These are phyloP conservation scores for Fonsecaea multimorphosa DNA, from an alignment of 2,329 filamentous ascomycete species.

Conservation along the genomic window DNA sequence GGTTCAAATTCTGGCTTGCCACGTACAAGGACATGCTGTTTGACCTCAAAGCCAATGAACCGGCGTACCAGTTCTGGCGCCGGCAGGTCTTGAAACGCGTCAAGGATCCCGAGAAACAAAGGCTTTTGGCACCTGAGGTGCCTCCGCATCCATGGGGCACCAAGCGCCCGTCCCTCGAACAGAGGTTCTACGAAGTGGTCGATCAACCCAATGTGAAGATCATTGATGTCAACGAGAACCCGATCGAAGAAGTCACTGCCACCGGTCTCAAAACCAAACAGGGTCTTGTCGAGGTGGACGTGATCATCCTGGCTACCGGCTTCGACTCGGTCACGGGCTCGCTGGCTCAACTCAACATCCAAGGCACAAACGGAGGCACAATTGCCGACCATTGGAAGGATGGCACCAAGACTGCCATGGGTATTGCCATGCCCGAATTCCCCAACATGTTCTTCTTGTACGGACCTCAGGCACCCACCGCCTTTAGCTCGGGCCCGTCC, in stretches of 20 bases:
- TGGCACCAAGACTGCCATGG: slow-evolving; percentile 51
- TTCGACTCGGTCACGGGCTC: slow-evolving; percentile 54
- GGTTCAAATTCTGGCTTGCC: slow-evolving; percentile 62
- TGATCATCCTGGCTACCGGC: slow-evolving; percentile 53
- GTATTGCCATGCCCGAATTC: slow-evolving; percentile 51
- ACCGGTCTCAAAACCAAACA: slow-evolving; percentile 52
- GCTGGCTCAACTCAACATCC: slow-evolving; percentile 49
- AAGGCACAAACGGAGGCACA: slow-evolving; percentile 42
- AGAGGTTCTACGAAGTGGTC: slow-evolving; percentile 58
- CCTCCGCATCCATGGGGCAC: slow-evolving; percentile 62
- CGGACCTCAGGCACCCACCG: slow-evolving; percentile 59
- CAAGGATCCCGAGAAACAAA: slow-evolving; percentile 55
- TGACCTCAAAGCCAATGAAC: slow-evolving; percentile 57
- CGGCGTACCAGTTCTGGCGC: slow-evolving; percentile 63
- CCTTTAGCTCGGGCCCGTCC: slow-evolving; percentile 52
- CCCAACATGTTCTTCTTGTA: slow-evolving; percentile 62
- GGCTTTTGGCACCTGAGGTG: slow-evolving; percentile 60
- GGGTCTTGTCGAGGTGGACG: slow-evolving; percentile 48
- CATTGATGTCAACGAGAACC: slow-evolving; percentile 52
- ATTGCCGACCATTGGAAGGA: slow-evolving; percentile 49
- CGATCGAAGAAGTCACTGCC: slow-evolving; percentile 50
- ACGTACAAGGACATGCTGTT: slow-evolving; percentile 61
- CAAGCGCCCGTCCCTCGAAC: slow-evolving; percentile 58
- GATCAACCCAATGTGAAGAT: slow-evolving; percentile 55
- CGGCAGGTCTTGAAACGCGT: slow-evolving; percentile 60